These are phyloP conservation scores for Trypanosoma theileri DNA, from an alignment of 208 protist genomes.

Conservation along the genomic window DNA sequence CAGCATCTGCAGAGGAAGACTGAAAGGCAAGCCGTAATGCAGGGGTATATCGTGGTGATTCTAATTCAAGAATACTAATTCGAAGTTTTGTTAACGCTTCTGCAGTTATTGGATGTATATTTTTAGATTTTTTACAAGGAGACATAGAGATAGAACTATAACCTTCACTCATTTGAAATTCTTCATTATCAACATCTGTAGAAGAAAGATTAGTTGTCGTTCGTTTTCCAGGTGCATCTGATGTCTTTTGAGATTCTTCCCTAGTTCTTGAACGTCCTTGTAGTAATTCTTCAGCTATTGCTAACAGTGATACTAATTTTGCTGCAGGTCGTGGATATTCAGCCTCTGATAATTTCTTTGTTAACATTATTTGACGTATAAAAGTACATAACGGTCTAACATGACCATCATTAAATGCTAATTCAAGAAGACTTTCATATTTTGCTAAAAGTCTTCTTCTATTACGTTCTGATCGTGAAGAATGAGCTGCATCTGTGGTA, in stretches of 20 bases:
- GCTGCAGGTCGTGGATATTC: constrained; percentile 47
- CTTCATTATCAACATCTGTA: constrained; percentile 1
- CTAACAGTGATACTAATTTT: constrained; percentile 34
- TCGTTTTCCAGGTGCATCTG: background rate
- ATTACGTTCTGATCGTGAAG: constrained; percentile 8
- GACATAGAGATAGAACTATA: background rate
- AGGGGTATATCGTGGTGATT: constrained; percentile 43
- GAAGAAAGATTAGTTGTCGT: background rate
- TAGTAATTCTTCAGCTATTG: constrained; percentile 24
- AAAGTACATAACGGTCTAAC: constrained; percentile 41
- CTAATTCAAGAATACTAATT: constrained; percentile 39
- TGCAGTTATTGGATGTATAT: background rate
- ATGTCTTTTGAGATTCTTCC: background rate
- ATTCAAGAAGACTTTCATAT: constrained; percentile 45
- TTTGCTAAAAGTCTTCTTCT: constrained; percentile 4
- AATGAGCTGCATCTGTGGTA: background rate
- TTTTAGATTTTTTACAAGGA: background rate
- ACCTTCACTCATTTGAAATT: background rate
- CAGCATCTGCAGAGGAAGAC: constrained; percentile 41
- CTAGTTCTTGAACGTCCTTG: background rate
- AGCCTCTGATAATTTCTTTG: constrained; percentile 12
- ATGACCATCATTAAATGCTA: constrained; percentile 63
- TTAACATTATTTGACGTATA: constrained; percentile 31
- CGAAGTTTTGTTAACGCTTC: constrained; percentile 24
- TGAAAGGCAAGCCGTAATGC: constrained; percentile 51